Evolutionary conservation across 768 basidiomycete species (phyloP), one percentile per base, ranked within the genome.

Genomic region (Hortiboletus campestris): DNA sequence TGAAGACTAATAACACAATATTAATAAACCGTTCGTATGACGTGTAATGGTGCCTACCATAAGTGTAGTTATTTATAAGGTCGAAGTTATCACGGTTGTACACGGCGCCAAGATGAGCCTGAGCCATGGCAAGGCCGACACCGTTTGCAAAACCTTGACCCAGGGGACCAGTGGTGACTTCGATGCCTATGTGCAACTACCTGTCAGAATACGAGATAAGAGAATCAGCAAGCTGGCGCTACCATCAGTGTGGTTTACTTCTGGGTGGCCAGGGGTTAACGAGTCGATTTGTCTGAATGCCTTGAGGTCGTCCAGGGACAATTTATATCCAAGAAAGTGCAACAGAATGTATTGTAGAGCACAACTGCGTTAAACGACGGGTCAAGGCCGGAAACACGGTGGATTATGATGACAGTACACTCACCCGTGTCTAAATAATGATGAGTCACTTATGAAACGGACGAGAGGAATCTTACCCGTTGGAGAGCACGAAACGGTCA

Each of bases 401-500:
- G 19, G 32, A 51, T 11, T n/a, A 9, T 35, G 35, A 41, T 31
- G 11, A 39, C 34, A 16, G 39, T 49, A 38, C 28, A 52, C 86
- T 77, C 72, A 91, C 89, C 85, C 89, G 69, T 91, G 90, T 60
- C 89, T 91, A 47, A 51, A 38, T 13, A 32, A 42, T 46, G 46
- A 44, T 68, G 41, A 53, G 49, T 54, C 47, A 56, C 10, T 29
- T 60, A 56, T 13, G 44, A 40, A 42, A 16, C 2, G 16, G 38
- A 32, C 19, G 31, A 46, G 31, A 25, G 54, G 39, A 47, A 20
- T n/a, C 40, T 75, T 73, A 94, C 85, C 94, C 94, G 68, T 96
- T 96, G 61, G 94, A 97, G 62, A 97, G 85, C 57, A 98, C 94
- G 66, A 96, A 98, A 74, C 94, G 88, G 79, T 97, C 94, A 58